Conservation (phyloP, 1,284 basidiomycete genomes). For the Cryptococcus floricola region DNA sequence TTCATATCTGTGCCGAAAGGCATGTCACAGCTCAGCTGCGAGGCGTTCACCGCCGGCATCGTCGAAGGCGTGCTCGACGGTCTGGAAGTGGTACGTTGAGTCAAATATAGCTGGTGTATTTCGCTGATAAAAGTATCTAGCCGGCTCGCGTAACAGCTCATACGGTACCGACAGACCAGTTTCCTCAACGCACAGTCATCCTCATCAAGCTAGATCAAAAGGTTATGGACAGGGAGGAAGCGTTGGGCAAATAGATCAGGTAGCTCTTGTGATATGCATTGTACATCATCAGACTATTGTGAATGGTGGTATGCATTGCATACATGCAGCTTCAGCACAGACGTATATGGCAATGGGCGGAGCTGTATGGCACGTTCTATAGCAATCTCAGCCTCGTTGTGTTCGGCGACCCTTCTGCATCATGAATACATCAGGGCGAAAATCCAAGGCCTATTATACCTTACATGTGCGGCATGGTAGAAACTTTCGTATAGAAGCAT, state of each 20-base stretch:
- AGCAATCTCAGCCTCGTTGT: too few relatives aligned
- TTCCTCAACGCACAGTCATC: constrained; percentile 81
- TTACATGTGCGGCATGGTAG: too few relatives aligned
- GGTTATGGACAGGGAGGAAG: constrained; percentile 82
- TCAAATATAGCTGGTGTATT: neutral
- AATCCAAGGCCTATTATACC: too few relatives aligned
- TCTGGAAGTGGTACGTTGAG: constrained; percentile 71
- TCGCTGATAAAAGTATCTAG: constrained; percentile 51
- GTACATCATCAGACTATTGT: too few relatives aligned
- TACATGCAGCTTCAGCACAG: too few relatives aligned
- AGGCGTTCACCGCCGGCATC: constrained; percentile 92
- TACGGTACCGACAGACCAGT: constrained; percentile 75
- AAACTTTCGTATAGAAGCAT: too few relatives aligned
- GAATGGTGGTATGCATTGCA: too few relatives aligned
- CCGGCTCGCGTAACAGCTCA: constrained; percentile 96
- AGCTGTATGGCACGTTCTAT: too few relatives aligned
- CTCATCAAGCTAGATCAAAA: constrained; percentile 89
- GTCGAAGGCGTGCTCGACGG: constrained; percentile 97
- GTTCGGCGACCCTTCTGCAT: too few relatives aligned
- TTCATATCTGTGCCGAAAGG: constrained; percentile 91
- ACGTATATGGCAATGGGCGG: too few relatives aligned
- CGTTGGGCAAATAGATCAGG: constrained; percentile 51
- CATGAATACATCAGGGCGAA: too few relatives aligned
- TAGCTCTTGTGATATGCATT: too few relatives aligned
- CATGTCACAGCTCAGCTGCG: constrained; percentile 89